Conservation (phyloP, 371 early-diverging fungal genomes). For the Rhizopus stolonifer region DNA sequence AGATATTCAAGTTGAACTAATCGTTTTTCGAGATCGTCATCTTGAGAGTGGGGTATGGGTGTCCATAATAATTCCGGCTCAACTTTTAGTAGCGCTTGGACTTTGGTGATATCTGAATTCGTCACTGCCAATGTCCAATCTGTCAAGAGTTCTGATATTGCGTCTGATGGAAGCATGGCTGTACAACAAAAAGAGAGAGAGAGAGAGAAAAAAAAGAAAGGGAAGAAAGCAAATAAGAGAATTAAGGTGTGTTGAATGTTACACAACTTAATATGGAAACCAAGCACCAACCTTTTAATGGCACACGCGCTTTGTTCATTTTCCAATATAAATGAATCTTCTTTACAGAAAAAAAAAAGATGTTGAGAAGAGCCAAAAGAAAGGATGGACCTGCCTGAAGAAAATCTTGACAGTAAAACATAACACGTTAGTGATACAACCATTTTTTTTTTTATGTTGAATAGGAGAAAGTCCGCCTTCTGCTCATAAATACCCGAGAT, state of each 20-base stretch:
- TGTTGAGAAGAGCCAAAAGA: no score
- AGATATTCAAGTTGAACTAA: conserved; percentile 18
- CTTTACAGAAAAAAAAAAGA: no score
- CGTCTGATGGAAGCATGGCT: background rate
- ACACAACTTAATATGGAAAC: background rate
- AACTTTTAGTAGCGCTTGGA: conserved; percentile 16
- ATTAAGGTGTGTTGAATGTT: conserved; percentile 1
- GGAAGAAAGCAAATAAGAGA: conserved; percentile 3
- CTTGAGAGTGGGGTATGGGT: conserved; percentile 23
- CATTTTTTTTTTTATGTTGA: no score
- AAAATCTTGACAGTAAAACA: no score
- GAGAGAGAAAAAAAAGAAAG: conserved; percentile 12
- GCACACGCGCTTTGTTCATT: no score
- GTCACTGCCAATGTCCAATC: conserved; percentile 41
- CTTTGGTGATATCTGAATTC: conserved; percentile 22
- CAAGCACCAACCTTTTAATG: no score
- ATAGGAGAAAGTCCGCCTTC: no score
- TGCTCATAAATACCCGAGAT: no score
- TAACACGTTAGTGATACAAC: no score
- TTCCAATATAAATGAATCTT: no score
- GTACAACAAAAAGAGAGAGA: conserved; percentile 3
- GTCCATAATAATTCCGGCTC: conserved; percentile 37
- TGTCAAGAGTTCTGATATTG: conserved; percentile 16
- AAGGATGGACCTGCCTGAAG: no score
- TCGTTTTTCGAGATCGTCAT: conserved; percentile 15